Base-by-base conservation (phyloP, 2,329 filamentous ascomycete species). In the Pezicula radicicola region DNA sequence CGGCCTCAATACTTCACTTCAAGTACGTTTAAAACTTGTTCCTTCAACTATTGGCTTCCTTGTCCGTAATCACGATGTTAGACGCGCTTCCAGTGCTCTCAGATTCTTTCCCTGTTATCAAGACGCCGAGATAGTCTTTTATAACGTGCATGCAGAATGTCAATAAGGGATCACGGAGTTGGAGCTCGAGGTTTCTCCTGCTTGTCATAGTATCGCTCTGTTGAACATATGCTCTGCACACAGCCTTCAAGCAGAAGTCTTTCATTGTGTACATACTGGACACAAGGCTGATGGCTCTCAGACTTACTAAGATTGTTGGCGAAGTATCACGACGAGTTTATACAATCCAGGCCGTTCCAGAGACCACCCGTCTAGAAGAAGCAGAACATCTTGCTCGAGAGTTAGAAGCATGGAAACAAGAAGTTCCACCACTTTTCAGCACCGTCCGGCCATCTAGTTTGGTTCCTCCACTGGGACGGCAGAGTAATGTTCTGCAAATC, bases 401-500 rank as follows among this genome's bases (percentile, higher is more conserved):
- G 10, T 61, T 81, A 0, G 61, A 68, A 12, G 60, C 68, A 13
- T 76, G 74, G 74, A 66, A 67, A 18, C 55, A 62, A 8, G 64
- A 58, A 36, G 57, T 79, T 0, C 77, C 75, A 0, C 65, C 73
- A 0, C 56, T 58, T 43, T 48, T 58, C 25, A 25, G 25, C 25
- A 52, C 54, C 12, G 67, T 78, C 12, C 67, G 69, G 3, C 75
- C 75, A 0, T 73, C 70, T 0, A 76, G 71, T 52, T 62, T 79
- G 2, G 74, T 79, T 10, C 70, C 72, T 0, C 71, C 67, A 4
- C 76, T 78, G 37, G 68, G 65, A 33, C 71, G 70, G 3, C 80
- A 83, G 55, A 74, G 78, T 2, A 76, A 71, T 0, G 78, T 80
- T 1, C 63, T 84, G 9, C 76, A 75, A 37, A 67, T 84, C 0